These are phyloP conservation scores for Globisporangium heterothallicum DNA, from an alignment of 352 stramenopile genomes.

Conservation along the genomic window DNA sequence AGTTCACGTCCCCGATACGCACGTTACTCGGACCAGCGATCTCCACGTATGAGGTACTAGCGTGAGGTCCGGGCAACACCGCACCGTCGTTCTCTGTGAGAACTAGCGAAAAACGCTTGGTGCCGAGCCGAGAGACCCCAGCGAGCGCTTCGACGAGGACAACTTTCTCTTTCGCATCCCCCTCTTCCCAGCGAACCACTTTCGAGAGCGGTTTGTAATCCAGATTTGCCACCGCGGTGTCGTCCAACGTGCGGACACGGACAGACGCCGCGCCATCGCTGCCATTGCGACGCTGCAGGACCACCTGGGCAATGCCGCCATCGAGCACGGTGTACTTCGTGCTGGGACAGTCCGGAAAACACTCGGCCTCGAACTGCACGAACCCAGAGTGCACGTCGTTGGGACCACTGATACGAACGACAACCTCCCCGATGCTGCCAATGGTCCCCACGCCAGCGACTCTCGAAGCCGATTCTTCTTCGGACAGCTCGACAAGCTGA, in stretches of 20 bases:
- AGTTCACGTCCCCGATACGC: conserved; percentile 42
- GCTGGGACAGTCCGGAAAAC: conserved; percentile 53
- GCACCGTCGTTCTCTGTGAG: conserved; percentile 25
- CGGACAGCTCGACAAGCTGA: conserved; percentile 19
- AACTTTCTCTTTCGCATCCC: conserved; percentile 39
- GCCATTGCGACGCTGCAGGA: conserved; percentile 53
- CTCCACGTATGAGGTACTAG: conserved; percentile 34
- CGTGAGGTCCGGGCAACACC: conserved; percentile 18
- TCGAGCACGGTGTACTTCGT: conserved; percentile 36
- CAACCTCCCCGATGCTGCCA: conserved; percentile 33
- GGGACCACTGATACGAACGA: conserved; percentile 48
- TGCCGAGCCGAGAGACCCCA: conserved; percentile 25
- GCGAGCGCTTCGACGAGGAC: conserved; percentile 38
- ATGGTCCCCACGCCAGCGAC: conserved; percentile 23
- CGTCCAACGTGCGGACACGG: conserved; percentile 35
- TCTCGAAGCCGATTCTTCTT: conserved; percentile 6
- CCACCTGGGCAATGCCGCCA: conserved; percentile 38
- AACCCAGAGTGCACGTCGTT: conserved; percentile 49
- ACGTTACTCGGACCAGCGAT: conserved; percentile 38
- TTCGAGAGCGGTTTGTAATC: conserved; percentile 44
- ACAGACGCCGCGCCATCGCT: conserved; percentile 42
- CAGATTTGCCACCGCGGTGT: conserved; percentile 31
- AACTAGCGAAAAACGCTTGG: conserved; percentile 31
- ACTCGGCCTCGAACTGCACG: conserved; percentile 62
- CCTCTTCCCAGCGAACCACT: conserved; percentile 41